Evolutionary conservation across 371 early-diverging fungal species (phyloP).

Genomic region (Zopfochytrium polystomum): DNA sequence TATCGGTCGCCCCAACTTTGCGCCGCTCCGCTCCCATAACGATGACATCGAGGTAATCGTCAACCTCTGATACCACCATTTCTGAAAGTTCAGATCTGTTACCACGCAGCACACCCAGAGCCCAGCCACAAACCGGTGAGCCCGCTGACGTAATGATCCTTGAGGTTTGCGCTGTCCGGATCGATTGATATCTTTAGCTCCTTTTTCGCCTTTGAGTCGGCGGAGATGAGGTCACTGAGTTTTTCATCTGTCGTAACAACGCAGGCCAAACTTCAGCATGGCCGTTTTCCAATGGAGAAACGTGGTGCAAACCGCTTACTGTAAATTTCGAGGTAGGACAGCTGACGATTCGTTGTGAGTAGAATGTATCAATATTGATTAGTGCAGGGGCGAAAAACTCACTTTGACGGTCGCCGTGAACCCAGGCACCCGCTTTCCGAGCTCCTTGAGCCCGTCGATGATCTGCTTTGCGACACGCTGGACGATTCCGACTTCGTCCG

Average conservation of each 20-base stretch:
- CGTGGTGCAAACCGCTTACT: slow-evolving; percentile 54
- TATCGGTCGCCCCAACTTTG: slow-evolving; percentile 59
- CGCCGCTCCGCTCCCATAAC: slow-evolving; percentile 40
- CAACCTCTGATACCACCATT: too few species aligned
- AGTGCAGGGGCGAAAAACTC: too few species aligned
- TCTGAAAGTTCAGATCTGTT: too few species aligned
- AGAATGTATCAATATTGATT: too few species aligned
- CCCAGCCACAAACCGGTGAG: slow-evolving; percentile 38
- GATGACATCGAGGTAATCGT: slow-evolving; percentile 33
- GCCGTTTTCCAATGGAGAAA: slow-evolving; percentile 27
- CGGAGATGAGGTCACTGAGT: too few species aligned
- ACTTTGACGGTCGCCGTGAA: too few species aligned
- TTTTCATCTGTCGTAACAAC: too few species aligned
- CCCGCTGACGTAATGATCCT: slow-evolving; percentile 36
- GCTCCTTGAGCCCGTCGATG: slow-evolving; percentile 17
- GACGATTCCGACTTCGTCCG: slow-evolving; percentile 35
- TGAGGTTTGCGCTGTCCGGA: slow-evolving; percentile 35
- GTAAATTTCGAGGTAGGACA: slow-evolving; percentile 57
- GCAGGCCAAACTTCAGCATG: too few species aligned
- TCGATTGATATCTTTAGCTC: slow-evolving; percentile 37
- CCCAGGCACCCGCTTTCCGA: too few species aligned
- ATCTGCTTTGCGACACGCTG: slow-evolving; percentile 34
- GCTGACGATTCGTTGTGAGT: too few species aligned
- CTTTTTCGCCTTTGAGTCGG: too few species aligned
- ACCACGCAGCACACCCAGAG: too few species aligned